Percentiles rank a stretch among this genome's conserved stretches.
phyloP scores from a whole-genome alignment of 192 early-diverging fungal genomes.

The Coemansia sp. region DNA sequence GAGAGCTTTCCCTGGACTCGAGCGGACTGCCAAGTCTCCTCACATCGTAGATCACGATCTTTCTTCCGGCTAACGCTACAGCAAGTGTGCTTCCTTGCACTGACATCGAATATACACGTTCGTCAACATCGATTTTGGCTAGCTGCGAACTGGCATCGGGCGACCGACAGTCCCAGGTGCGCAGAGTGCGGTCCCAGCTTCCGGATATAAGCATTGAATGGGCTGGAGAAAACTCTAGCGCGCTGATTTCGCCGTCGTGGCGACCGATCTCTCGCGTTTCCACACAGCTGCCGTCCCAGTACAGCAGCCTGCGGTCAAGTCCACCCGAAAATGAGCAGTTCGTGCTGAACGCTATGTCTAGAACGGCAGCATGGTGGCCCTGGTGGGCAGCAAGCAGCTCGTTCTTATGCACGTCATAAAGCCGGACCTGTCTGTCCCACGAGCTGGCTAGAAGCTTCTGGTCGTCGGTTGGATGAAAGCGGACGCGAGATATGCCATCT shows the following conservation, averaged over 20 bases:
- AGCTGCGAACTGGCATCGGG: constrained; percentile 45
- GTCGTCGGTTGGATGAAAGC: constrained; percentile 69
- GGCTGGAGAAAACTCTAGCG: constrained; percentile 61
- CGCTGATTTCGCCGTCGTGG: constrained; percentile 78
- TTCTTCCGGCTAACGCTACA: constrained; percentile 79
- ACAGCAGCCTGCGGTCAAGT: constrained; percentile 66
- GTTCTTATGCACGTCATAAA: constrained; percentile 79
- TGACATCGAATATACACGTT: constrained; percentile 88
- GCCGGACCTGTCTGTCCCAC: constrained; percentile 87
- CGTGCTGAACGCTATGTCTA: constrained; percentile 74
- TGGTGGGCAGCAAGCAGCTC: constrained; percentile 56
- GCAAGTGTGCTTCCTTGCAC: constrained; percentile 68
- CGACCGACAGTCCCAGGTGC: constrained; percentile 53
- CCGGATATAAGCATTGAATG: constrained; percentile 74
- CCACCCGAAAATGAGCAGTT: constrained; percentile 71
- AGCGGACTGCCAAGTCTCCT: constrained; percentile 75
- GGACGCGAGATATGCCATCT: constrained; percentile 80
- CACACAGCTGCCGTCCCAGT: constrained; percentile 66
- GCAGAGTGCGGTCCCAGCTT: constrained; percentile 88
- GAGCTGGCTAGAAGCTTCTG: constrained; percentile 73
- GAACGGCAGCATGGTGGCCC: constrained; percentile 68
- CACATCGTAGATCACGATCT: constrained; percentile 81
- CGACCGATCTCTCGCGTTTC: constrained; percentile 64
- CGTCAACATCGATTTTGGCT: constrained; percentile 25
- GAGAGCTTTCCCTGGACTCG: constrained; percentile 70